Evolutionary conservation across 192 early-diverging fungal genomes (phyloP), one percentile per base, ranked within the genome.

Genomic region (Dissophora globulifera): DNA sequence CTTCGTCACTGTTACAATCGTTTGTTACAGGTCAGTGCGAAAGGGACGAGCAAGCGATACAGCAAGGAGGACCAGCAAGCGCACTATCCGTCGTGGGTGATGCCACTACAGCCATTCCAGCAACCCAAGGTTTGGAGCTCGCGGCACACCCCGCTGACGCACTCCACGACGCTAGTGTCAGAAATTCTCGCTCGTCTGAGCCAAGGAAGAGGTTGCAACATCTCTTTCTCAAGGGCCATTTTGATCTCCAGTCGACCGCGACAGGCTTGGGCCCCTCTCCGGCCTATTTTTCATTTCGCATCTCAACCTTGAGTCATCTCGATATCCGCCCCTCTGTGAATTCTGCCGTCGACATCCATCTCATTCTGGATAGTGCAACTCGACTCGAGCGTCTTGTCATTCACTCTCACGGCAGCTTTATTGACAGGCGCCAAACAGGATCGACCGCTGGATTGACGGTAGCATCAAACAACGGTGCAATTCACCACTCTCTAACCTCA

Each of bases 301-400:
- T 76, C 7, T 58, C 63, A 12, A 67, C 52, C 2, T 43, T 76
- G 58, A 62, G 58, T 19, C 63, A 40, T 2, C 64, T 76, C 6
- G 72, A 67, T 23, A 76, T 76, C 9, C 56, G 51, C 3, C 62
- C 72, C 15, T 48, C 50, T 0, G 57, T 61, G 20, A 62, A 40
- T 35, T 30, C 64, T 20, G 43, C 72, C 10, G 63, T 76, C 1
- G 63, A 76, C 29, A 33, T 76, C 4, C 72, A 76, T 32, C 50
- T 61, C 17, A 67, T 76, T 30, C 31, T 76, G 25, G 58, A 76
- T n/a, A 62, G 58, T 16, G 72, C 72, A 7, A 22, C 47, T 8
- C 16, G 47, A 29, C 58, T 76, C 3, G 26, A 50, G 25, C 50
- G 49, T n/a, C 35, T 76, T 31, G 11, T 41, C 2, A 50, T 76